phyloP scores from a whole-genome alignment of 1,139 yeast genomes.

The Fermentozyma sake region DNA sequence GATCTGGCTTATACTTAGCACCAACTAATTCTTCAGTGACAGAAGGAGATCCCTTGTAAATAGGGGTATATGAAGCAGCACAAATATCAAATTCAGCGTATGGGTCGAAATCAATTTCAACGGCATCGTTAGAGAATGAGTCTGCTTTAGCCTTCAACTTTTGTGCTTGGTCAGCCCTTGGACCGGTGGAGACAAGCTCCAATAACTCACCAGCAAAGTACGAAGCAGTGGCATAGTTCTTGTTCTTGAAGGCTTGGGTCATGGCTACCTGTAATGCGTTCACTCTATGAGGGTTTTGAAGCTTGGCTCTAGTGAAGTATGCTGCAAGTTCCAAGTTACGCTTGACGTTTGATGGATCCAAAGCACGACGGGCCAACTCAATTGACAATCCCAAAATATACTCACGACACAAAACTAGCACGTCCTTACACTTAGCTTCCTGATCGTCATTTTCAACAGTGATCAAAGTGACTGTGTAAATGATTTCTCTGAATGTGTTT shows the following conservation, averaged over 20 bases:
- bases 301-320: slow-evolving; percentile 80
- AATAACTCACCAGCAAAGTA: slow-evolving; percentile 85
- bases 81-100: slow-evolving; percentile 89
- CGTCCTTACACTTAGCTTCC: slow-evolving; percentile 69
- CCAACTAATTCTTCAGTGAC: slow-evolving; percentile 87
- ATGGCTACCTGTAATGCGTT: slow-evolving; percentile 94
- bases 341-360: slow-evolving; percentile 66
- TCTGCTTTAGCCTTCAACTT: slow-evolving; percentile 81
- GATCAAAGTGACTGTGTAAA: slow-evolving; percentile 69
- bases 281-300: slow-evolving; percentile 77
- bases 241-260: slow-evolving; percentile 84
- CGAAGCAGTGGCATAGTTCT: slow-evolving; percentile 85
- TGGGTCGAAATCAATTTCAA: slow-evolving; percentile 89
- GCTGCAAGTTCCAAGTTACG: slow-evolving; percentile 94
- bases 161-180: slow-evolving; percentile 85
- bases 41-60: slow-evolving; percentile 68
- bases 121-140: slow-evolving; percentile 73
- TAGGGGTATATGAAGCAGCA: slow-evolving; percentile 83
- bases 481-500: slow-evolving; percentile 68
- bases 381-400: slow-evolving; percentile 89
- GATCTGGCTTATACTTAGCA: slow-evolving; percentile 74
- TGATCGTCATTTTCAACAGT: slow-evolving; percentile 73
- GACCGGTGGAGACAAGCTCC: slow-evolving; percentile 61
- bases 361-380: slow-evolving; percentile 80
- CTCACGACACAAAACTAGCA: slow-evolving; percentile 75